phyloP scores from a whole-genome alignment of 2,329 filamentous ascomycete species.

The Sporothrix brunneoviolacea region DNA sequence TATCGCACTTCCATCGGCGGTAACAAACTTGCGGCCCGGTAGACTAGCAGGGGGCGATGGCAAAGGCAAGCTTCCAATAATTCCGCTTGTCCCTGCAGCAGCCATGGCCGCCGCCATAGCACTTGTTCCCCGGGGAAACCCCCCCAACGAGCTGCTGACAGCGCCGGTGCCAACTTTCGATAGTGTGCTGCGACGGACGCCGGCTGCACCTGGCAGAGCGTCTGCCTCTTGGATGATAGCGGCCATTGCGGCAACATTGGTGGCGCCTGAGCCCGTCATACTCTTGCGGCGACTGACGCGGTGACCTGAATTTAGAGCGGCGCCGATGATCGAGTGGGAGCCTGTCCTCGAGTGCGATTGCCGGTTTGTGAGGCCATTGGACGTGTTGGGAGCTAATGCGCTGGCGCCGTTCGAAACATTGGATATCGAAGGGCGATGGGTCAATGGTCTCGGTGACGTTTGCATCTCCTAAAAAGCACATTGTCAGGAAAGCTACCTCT shows the following conservation, averaged over 20 bases:
- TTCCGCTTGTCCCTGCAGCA: slow-evolving; percentile 4
- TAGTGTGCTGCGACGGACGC: slow-evolving; percentile 59
- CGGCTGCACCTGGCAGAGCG: slow-evolving; percentile 47
- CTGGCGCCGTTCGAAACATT: slow-evolving; percentile 52
- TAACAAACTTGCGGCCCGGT: slow-evolving; percentile 49
- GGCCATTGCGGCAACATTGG: slow-evolving; percentile 69
- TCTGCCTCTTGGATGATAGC: slow-evolving; percentile 64
- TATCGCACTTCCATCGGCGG: slow-evolving; percentile 52
- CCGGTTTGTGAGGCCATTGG: slow-evolving; percentile 53
- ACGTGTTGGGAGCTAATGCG: slow-evolving; percentile 33
- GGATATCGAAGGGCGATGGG: slow-evolving; percentile 54
- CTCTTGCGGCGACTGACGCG: slow-evolving; percentile 91
- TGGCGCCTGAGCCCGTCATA: slow-evolving; percentile 65
- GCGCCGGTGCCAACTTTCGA: slow-evolving; percentile 55
- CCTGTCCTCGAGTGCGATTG: slow-evolving; percentile 66
- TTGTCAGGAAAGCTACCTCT: slow-evolving; percentile 23
- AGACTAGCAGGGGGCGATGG: slow-evolving; percentile 63
- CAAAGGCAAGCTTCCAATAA: slow-evolving; percentile 51
- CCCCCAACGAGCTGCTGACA: slow-evolving; percentile 20
- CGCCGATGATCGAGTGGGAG: slow-evolving; percentile 71
- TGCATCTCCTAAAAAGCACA: slow-evolving; percentile 49
- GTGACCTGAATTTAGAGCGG: slow-evolving; percentile 64
- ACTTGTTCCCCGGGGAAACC: neutral
- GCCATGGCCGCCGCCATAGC: slow-evolving; percentile 17
- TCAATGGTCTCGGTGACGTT: slow-evolving; percentile 60